phyloP scores from a whole-genome alignment of 2,329 filamentous ascomycete species.

The Magnaporthiopsis rhizophila region DNA sequence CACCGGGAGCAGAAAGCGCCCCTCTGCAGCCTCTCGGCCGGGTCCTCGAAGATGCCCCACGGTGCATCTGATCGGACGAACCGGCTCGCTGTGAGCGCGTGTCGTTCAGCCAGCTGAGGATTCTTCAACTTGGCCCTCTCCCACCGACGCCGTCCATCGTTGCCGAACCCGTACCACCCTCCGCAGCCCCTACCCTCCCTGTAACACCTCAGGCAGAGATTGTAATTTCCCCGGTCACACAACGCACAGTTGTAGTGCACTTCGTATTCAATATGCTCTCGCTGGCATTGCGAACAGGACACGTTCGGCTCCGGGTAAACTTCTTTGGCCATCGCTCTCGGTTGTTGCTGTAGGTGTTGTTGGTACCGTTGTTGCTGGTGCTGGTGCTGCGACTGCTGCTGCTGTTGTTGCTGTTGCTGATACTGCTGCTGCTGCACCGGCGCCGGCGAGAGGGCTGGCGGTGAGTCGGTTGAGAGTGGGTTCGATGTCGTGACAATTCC shows the following conservation, averaged over 20 bases:
- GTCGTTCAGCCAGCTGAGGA: conserved; percentile 38
- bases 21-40: conserved; percentile 58
- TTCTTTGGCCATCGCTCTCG: conserved; percentile 25
- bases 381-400: background rate
- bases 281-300: conserved; percentile 63
- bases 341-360: conserved; percentile 12
- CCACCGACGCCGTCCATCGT: conserved; percentile 61
- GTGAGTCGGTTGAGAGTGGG: conserved; percentile 3
- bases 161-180: conserved; percentile 84
- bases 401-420: background rate
- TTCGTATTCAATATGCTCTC: conserved; percentile 70
- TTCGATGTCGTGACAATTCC: background rate
- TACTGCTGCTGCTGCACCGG: conserved; percentile 2
- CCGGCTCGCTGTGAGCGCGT: conserved; percentile 50
- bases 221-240: conserved; percentile 65
- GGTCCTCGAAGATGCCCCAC: conserved; percentile 54
- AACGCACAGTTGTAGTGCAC: conserved; percentile 74
- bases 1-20: conserved; percentile 83
- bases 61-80: conserved; percentile 31
- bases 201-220: conserved; percentile 77
- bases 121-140: conserved; percentile 36
- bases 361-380: conserved; percentile 28
- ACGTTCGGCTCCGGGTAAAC: conserved; percentile 65
- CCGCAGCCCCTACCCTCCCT: conserved; percentile 67
- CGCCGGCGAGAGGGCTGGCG: conserved; percentile 6